phyloP scores from a whole-genome alignment of 441 rosid species.

The Mallotus repandus region DNA sequence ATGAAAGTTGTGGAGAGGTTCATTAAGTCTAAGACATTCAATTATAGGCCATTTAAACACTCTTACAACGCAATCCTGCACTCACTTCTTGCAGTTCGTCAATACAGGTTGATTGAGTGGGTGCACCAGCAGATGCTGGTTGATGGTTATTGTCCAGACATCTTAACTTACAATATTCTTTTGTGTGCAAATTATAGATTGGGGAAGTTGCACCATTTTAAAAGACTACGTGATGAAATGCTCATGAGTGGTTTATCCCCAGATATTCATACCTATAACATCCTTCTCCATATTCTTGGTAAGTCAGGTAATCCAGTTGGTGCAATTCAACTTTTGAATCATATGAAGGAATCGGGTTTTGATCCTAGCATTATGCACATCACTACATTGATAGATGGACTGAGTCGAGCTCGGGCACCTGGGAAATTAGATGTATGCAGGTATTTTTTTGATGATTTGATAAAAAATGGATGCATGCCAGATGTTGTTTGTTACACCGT shows the following conservation, averaged over 20 bases:
- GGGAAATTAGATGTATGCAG: slow-evolving; percentile 85
- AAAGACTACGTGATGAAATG: slow-evolving; percentile 81
- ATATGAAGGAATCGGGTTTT: slow-evolving; percentile 74
- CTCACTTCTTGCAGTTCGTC: slow-evolving; percentile 50
- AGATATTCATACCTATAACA: slow-evolving; percentile 78
- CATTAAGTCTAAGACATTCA: slow-evolving; percentile 70
- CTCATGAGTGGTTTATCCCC: slow-evolving; percentile 60
- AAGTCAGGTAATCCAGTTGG: slow-evolving; percentile 76
- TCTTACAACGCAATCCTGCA: slow-evolving; percentile 78
- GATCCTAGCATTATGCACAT: slow-evolving; percentile 70
- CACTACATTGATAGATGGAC: slow-evolving; percentile 84
- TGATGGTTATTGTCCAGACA: slow-evolving; percentile 60
- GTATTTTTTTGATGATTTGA: slow-evolving; percentile 74
- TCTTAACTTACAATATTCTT: slow-evolving; percentile 64
- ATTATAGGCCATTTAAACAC: slow-evolving; percentile 73
- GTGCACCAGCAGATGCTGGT: slow-evolving; percentile 72
- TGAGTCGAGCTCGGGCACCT: slow-evolving; percentile 53
- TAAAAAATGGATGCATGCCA: slow-evolving; percentile 58
- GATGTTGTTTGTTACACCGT: slow-evolving; percentile 91
- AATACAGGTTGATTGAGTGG: slow-evolving; percentile 89
- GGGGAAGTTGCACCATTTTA: slow-evolving; percentile 63
- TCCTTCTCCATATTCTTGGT: slow-evolving; percentile 78
- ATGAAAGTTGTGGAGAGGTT: slow-evolving; percentile 72
- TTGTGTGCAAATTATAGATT: slow-evolving; percentile 75
- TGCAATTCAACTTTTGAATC: slow-evolving; percentile 68